Evolutionary conservation across 352 stramenopile species (phyloP), one percentile per base, ranked within the genome.

Genomic region (Pythium guiyangense): DNA sequence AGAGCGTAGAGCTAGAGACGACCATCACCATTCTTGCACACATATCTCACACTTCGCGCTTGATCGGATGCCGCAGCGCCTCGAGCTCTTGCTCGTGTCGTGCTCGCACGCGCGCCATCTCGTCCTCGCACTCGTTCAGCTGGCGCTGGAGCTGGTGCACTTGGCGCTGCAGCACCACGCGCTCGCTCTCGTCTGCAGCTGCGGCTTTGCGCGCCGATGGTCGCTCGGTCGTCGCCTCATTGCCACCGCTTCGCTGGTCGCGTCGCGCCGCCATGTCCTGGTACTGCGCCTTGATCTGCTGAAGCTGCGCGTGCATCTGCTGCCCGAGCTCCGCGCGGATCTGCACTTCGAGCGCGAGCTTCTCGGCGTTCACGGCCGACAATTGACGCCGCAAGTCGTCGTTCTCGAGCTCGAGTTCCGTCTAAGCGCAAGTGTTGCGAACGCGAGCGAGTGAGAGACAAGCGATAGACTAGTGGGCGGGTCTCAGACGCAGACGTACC

Each of bases 41-140:
- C 10, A 0, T 20, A 6, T 5, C 15, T n/a, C 37, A 37, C 12
- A 35, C 18, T n/a, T 61, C 55, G 14, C 12, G 49, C 39, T 61
- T 61, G 46, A 61, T 31, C 14, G 55, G 55, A 54, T 61, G 46
- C n/a, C 55, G 55, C 37, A 61, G 47, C 47, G 49, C 55, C 9
- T 61, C 55, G 18, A 61, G 55, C 26, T 54, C 55, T 9, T 35
- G 55, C 6, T 61, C 46, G 39, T 93, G 77, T 6, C 83, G 83
- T 40, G 69, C 73, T 39, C 90, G 73, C 20, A 90, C 86, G 39
- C 84, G 77, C 52, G 76, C 72, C 45, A 93, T 93, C 64, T 93
- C 84, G n/a, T 93, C 84, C 57, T 93, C 84, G 29, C 80, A 90
- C 54, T 93, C 84, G 26, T 55, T 66, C 5, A 90, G 66, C 59